Percentiles rank a stretch among this genome's conserved stretches.
Conservation (phyloP, 495 filamentous ascomycete genomes). For the Tuber brumale region DNA sequence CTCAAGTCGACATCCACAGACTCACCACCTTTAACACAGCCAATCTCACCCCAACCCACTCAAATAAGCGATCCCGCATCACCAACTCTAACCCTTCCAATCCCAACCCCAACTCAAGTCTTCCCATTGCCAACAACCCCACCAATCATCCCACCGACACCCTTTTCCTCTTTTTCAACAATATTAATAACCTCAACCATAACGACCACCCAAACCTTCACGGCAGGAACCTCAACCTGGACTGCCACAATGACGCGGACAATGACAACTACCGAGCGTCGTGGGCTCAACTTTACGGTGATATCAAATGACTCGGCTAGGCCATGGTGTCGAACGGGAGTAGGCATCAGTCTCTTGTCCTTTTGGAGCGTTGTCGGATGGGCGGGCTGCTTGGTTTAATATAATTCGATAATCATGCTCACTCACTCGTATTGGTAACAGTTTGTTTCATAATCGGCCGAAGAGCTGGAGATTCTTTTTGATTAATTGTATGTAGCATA, state of each 20-base stretch:
- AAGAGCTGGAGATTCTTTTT: background rate
- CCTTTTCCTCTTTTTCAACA: background rate
- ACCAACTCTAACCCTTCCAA: background rate
- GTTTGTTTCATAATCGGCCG: background rate
- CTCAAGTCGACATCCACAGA: background rate
- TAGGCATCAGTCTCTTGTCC: background rate
- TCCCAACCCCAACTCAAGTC: background rate
- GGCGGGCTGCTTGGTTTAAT: background rate
- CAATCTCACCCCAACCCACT: conserved; percentile 72
- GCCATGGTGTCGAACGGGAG: background rate
- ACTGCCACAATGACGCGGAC: background rate
- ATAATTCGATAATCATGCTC: background rate
- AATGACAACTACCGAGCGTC: background rate
- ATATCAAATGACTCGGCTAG: background rate
- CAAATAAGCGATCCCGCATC: background rate
- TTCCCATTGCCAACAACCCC: background rate
- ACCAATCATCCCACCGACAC: background rate
- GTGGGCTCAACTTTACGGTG: background rate
- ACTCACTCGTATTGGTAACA: background rate
- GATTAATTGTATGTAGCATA: background rate
- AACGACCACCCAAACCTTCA: background rate
- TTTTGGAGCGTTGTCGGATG: background rate
- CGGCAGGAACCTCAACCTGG: background rate
- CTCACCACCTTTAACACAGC: conserved; percentile 48
- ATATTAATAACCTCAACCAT: background rate